Conservation (phyloP, 2,329 filamentous ascomycete genomes). For the Aspergillus pseudoterreus region DNA sequence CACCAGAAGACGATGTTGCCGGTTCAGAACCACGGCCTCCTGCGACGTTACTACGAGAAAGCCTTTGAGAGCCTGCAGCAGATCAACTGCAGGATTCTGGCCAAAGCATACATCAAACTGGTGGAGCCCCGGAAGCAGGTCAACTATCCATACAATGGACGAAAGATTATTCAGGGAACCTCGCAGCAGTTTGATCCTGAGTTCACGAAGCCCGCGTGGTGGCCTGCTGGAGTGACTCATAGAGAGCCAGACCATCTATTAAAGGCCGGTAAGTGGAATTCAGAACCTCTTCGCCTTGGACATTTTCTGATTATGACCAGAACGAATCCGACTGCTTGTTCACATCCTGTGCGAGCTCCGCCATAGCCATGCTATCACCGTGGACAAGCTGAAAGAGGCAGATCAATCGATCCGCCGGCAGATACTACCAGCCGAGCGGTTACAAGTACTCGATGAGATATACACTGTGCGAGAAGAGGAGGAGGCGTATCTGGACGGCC, state of each 20-base stretch:
- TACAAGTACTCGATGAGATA: conserved; percentile 32
- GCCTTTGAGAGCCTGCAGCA: conserved; percentile 32
- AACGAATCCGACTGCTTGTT: conserved; percentile 27
- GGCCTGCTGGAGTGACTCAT: conserved; percentile 30
- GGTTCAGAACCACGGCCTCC: conserved; percentile 19
- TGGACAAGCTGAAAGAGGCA: conserved; percentile 31
- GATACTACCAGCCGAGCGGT: conserved; percentile 24
- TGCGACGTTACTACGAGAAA: conserved; percentile 31
- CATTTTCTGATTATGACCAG: conserved; percentile 8
- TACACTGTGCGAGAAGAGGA: conserved; percentile 33
- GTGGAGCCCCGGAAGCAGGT: conserved; percentile 36
- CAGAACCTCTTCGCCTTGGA: neutral
- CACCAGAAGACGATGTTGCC: conserved; percentile 23
- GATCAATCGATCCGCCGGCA: conserved; percentile 32
- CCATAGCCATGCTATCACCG: conserved; percentile 29
- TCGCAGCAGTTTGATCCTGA: conserved; percentile 31
- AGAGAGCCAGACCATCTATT: conserved; percentile 32
- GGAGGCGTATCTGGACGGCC: conserved; percentile 26
- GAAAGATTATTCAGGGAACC: conserved; percentile 26
- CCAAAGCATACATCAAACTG: conserved; percentile 35
- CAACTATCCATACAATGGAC: conserved; percentile 35
- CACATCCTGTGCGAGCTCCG: conserved; percentile 34
- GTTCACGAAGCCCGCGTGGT: conserved; percentile 32
- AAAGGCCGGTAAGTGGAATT: conserved; percentile 24
- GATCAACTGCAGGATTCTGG: conserved; percentile 33